Conservation (phyloP, 2,329 filamentous ascomycete genomes). For the Davidsoniella neocaledoniae region DNA sequence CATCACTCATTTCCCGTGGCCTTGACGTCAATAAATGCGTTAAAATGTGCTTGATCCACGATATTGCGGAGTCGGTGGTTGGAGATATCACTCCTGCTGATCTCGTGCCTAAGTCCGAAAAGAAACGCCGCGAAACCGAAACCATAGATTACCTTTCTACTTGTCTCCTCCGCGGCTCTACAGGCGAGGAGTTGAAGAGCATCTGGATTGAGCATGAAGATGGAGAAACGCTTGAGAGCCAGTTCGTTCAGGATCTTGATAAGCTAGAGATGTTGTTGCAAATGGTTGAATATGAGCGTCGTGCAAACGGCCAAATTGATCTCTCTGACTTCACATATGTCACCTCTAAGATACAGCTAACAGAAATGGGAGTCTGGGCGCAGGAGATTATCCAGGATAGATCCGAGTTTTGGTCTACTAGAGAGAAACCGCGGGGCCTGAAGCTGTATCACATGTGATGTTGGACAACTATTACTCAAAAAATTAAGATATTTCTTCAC, state of each 20-base stretch:
- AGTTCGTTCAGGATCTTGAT: conserved; percentile 91
- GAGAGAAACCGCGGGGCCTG: conserved; percentile 16
- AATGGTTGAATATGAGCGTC: conserved; percentile 90
- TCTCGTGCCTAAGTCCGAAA: conserved; percentile 71
- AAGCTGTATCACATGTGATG: conserved; percentile 23
- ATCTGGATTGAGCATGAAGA: conserved; percentile 97
- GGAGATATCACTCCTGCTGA: conserved; percentile 95
- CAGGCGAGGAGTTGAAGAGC: conserved; percentile 53
- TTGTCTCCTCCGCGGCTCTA: conserved; percentile 50
- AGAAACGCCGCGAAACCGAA: conserved; percentile 67
- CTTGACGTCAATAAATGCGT: conserved; percentile 74
- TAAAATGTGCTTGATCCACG: conserved; percentile 90
- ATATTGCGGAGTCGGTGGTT: conserved; percentile 94
- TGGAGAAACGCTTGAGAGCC: conserved; percentile 61
- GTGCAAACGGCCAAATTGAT: conserved; percentile 47
- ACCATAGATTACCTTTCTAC: conserved; percentile 89
- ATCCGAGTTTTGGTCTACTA: conserved; percentile 49
- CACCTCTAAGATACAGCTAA: conserved; percentile 51
- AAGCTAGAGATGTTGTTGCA: conserved; percentile 91
- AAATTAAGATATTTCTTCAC: background rate
- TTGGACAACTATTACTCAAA: conserved; percentile 22
- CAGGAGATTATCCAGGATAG: conserved; percentile 61
- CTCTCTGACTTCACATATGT: conserved; percentile 79
- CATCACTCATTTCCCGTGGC: conserved; percentile 43
- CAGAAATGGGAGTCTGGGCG: conserved; percentile 69